Conservation (phyloP, 1,284 basidiomycete species). For the Leccinum subfulvum region DNA sequence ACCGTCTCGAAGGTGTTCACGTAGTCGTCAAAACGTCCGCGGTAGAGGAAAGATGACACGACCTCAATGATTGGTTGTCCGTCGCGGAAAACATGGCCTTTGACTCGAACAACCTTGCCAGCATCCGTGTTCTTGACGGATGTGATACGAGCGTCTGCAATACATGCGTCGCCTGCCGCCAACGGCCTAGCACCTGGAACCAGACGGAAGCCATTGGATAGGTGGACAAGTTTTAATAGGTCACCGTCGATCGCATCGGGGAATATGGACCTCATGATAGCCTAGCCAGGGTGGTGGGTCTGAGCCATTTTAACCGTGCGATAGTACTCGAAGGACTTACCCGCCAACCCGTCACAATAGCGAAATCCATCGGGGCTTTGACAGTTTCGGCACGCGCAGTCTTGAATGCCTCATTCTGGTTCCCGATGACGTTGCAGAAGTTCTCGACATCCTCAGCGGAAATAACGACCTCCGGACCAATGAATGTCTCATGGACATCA, state of each 20-base stretch:
- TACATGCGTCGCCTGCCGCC: conserved; percentile 86
- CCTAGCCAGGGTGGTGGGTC: conserved; percentile 44
- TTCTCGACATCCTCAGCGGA: conserved; percentile 75
- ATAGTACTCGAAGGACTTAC: conserved; percentile 43
- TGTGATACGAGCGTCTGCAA: conserved; percentile 83
- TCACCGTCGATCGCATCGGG: conserved; percentile 90
- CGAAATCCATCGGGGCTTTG: conserved; percentile 96
- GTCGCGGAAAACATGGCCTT: conserved; percentile 78
- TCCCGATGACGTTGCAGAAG: conserved; percentile 94
- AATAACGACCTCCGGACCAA: conserved; percentile 81
- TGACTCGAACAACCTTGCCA: conserved; percentile 93
- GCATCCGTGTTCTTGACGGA: conserved; percentile 90
- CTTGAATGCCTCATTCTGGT: conserved; percentile 91
- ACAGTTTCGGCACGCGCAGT: conserved; percentile 65
- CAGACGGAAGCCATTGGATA: conserved; percentile 94
- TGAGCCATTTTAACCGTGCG: conserved; percentile 13
- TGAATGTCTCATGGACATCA: conserved; percentile 75
- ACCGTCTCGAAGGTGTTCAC: conserved; percentile 93
- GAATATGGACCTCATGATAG: conserved; percentile 97
- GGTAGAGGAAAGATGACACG: conserved; percentile 93
- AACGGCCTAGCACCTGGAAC: conserved; percentile 77
- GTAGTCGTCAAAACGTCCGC: conserved; percentile 91
- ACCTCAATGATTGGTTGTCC: conserved; percentile 89
- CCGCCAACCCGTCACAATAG: conserved; percentile 97
- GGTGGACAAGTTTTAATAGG: conserved; percentile 91